A percentile compares a stretch with the other conserved stretches of the same genome.
Conservation (phyloP, 2,329 filamentous ascomycete genomes). For the Camillea tinctor region DNA sequence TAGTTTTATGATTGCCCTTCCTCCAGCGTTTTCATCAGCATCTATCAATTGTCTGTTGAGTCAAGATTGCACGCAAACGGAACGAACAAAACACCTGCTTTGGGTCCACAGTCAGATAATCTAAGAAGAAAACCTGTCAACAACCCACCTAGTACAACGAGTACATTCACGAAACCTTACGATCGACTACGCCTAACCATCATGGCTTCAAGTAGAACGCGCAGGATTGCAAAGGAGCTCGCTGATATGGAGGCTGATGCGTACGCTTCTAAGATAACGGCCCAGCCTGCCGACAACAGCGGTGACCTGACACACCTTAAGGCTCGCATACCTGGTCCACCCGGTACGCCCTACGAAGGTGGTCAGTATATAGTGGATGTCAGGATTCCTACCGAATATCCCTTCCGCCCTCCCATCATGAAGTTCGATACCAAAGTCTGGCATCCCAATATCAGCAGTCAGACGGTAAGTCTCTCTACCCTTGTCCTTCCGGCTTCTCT, state of each 20-base stretch:
- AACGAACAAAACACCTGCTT: no score
- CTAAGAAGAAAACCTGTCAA: no score
- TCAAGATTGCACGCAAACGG: no score
- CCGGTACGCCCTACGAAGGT: constrained; percentile 90
- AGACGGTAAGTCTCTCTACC: constrained; percentile 64
- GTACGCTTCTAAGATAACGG: constrained; percentile 71
- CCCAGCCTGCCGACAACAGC: constrained; percentile 57
- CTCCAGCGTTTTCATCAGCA: background rate
- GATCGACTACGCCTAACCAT: constrained; percentile 16
- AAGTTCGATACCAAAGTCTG: constrained; percentile 90
- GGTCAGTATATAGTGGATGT: constrained; percentile 83
- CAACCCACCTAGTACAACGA: background rate
- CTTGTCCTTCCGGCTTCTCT: no score
- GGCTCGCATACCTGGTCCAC: constrained; percentile 81
- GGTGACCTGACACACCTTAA: constrained; percentile 78
- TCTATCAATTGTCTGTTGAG: background rate
- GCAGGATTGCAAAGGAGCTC: constrained; percentile 73
- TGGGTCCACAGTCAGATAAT: no score
- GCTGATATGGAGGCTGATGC: constrained; percentile 69
- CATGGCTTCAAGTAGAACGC: constrained; percentile 53
- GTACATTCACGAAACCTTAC: background rate
- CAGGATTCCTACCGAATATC: constrained; percentile 82
- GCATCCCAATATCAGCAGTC: constrained; percentile 95
- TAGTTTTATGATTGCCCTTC: background rate
- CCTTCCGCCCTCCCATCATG: constrained; percentile 90